These are phyloP conservation scores for Oryza glaberrima DNA, from an alignment of 176 grass and related monocot genomes.

Conservation along the genomic window DNA sequence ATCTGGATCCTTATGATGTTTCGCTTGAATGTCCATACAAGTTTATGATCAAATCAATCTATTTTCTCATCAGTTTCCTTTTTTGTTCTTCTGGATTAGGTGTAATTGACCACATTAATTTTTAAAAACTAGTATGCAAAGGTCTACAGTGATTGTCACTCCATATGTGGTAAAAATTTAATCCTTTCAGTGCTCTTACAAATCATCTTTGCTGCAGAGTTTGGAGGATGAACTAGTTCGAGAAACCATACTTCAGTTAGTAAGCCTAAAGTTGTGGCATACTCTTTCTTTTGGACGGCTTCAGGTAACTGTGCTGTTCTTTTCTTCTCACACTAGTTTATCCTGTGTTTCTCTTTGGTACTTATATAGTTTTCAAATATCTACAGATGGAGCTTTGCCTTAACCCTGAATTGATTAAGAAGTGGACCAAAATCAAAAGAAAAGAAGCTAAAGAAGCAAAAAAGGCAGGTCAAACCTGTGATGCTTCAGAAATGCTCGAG, in stretches of 20 bases:
- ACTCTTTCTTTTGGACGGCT: conserved; percentile 80
- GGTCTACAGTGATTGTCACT: neutral
- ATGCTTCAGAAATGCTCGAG: conserved; percentile 71
- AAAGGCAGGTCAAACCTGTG: conserved; percentile 50
- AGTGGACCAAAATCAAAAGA: conserved; percentile 91
- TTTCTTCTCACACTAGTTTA: neutral
- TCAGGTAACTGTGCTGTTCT: conserved; percentile 56
- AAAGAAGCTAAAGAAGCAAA: conserved; percentile 92
- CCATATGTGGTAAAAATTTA: conserved; percentile 7
- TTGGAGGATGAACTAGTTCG: conserved; percentile 95
- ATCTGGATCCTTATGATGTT: conserved; percentile 36
- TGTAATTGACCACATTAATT: neutral
- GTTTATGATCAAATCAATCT: conserved; percentile 12
- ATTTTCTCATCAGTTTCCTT: neutral
- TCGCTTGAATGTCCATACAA: conserved; percentile 1
- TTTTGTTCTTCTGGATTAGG: neutral
- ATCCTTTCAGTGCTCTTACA: conserved; percentile 16
- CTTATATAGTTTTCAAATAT: conserved; percentile 54
- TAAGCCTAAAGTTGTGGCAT: conserved; percentile 87
- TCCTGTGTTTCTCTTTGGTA: conserved; percentile 25
- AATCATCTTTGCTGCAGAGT: conserved; percentile 59
- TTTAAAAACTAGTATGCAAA: neutral
- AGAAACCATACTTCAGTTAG: conserved; percentile 88
- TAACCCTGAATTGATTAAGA: conserved; percentile 91
- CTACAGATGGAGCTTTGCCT: conserved; percentile 88